Conservation (phyloP, 2,329 filamentous ascomycete species). For the Fusarium papillatum region DNA sequence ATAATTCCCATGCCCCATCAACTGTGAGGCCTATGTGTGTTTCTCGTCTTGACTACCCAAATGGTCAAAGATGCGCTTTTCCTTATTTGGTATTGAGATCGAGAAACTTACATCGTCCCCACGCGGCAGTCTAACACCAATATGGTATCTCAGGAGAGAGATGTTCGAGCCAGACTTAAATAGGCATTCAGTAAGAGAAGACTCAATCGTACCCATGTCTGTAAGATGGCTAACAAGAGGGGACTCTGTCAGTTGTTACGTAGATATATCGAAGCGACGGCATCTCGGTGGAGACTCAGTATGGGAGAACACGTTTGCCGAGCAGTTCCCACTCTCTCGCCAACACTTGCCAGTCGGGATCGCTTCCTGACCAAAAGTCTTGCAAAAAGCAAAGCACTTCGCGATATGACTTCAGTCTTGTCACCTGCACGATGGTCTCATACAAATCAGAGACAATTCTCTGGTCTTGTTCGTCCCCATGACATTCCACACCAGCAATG, state of each 20-base stretch:
- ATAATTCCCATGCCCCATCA: neutral
- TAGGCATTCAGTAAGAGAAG: neutral
- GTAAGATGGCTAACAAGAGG: neutral
- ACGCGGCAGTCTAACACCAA: neutral
- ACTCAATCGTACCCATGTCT: neutral
- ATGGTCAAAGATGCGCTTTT: neutral
- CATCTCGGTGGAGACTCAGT: neutral
- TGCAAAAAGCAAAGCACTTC: constrained; percentile 23
- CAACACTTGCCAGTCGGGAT: constrained; percentile 44
- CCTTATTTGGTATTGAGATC: neutral
- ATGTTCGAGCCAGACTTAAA: neutral
- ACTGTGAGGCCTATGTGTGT: neutral
- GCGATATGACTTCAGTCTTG: constrained; percentile 6
- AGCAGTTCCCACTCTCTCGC: constrained; percentile 26
- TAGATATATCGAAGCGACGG: neutral
- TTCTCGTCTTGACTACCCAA: neutral
- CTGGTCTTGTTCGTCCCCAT: constrained; percentile 26
- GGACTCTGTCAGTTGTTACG: neutral
- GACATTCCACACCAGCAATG: constrained; percentile 45
- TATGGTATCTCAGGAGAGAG: neutral
- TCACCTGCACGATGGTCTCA: neutral
- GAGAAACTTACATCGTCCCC: neutral
- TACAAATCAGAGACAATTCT: neutral
- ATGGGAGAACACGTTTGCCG: neutral
- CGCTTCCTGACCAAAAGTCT: constrained; percentile 41